Base-by-base conservation (phyloP, 2,329 filamentous ascomycete species). In the Blastomyces parvus region DNA sequence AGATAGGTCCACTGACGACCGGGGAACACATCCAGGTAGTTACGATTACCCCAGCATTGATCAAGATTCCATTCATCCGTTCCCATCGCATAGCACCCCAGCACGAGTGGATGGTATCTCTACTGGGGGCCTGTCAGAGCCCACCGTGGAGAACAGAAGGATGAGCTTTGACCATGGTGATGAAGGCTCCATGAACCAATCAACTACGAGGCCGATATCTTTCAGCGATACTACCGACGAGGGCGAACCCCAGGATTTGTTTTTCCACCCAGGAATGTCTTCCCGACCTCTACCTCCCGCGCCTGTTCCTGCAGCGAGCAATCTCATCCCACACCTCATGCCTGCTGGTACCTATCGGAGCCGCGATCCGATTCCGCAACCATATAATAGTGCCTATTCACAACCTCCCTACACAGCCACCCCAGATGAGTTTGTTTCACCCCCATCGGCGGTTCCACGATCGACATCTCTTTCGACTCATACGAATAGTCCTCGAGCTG, bases 101-200 rank as follows among this genome's bases (percentile, higher is more conserved):
- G 90, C 88, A 6, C 84, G 89, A 62, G 88, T 96, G 60, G 93
- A 97, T 74, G 91, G 90, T 57, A 89, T 86, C 59, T 92, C 90
- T 8, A 97, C 91, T n/a, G 94, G 93, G 50, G 94, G 94, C 0
- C 77, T 97, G 36, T 86, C 91, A 66, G 84, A 89, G 64, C 91
- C 92, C 1, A 85, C 82, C 59, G 81, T 81, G 7, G 84, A 78
- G 65, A 75, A 74, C 53, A 79, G 91, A 67, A 85, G 91, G 65
- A 81, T 91, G 70, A 97, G 91, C 76, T 97, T 94, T 69, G 93
- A 97, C 69, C 91, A 96, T 72, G 93, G 90, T 1, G 94, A 97
- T 68, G 94, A 97, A 74, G 81, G 56, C 75, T 84, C 72, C 81
- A 83, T 83, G 77, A 63, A 81, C 77, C 67, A 88, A 78, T 69